phyloP scores from a whole-genome alignment of 495 filamentous ascomycete species.

The Echria macrotheca region DNA sequence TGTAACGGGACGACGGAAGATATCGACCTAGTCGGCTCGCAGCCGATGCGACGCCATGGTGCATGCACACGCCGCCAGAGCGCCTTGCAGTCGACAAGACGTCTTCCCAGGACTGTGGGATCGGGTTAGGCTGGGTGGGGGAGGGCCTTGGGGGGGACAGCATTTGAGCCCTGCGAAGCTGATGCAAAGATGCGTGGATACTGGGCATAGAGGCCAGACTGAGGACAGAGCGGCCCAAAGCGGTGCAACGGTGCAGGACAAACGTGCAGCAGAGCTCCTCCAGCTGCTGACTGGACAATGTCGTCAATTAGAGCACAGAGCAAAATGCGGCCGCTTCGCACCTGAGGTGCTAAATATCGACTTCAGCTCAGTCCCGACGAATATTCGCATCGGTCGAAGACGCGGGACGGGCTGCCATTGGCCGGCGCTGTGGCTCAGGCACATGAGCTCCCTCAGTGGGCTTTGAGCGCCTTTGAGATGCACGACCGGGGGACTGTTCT shows the following conservation, averaged over 20 bases:
- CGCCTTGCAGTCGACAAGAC: not conserved
- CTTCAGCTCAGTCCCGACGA: constrained; percentile 17
- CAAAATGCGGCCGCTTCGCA: not conserved
- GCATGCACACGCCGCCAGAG: not conserved
- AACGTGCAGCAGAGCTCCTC: not conserved
- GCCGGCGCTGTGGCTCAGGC: constrained; percentile 11
- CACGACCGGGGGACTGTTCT: constrained; percentile 8
- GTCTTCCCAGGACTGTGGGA: constrained; percentile 16
- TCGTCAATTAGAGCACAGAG: not conserved
- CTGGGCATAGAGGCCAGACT: constrained; percentile 9
- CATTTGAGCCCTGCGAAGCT: constrained; percentile 20
- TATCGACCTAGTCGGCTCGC: not conserved
- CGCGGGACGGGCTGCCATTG: constrained; percentile 15
- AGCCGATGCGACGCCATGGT: not conserved
- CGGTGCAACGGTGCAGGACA: constrained; percentile 4
- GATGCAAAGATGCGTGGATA: constrained; percentile 11
- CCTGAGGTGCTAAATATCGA: constrained; percentile 1
- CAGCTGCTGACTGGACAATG: constrained; percentile 1
- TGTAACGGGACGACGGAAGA: not conserved
- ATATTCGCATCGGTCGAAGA: not conserved
- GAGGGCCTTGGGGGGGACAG: not conserved
- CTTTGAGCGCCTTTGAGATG: too few relatives aligned
- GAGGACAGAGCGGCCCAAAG: not conserved
- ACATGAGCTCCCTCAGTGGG: constrained; percentile 23
- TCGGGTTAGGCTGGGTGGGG: constrained; percentile 11